Evolutionary conservation across 805 yeast species (phyloP).

Genomic region (Candida broadrunensis): DNA sequence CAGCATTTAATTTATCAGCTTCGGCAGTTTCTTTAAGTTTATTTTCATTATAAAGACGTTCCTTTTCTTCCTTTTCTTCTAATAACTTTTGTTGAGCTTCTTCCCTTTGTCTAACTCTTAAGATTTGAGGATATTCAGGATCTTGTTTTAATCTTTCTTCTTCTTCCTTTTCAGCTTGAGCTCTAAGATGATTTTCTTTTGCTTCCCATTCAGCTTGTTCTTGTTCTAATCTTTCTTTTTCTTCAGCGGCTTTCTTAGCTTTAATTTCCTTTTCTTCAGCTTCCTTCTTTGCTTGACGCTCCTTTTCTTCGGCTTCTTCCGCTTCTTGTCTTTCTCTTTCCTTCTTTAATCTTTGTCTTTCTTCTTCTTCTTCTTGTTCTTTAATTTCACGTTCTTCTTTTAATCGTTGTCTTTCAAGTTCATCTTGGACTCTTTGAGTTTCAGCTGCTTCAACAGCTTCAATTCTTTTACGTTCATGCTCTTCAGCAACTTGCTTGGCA

Average conservation of each 20-base stretch:
- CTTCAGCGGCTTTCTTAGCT: slow-evolving; percentile 8
- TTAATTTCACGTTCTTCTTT: slow-evolving; percentile 31
- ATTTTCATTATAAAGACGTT: slow-evolving; percentile 21
- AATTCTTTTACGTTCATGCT: slow-evolving; percentile 32
- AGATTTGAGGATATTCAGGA: slow-evolving; percentile 11
- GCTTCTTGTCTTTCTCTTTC: slow-evolving; percentile 20
- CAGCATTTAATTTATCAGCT: slow-evolving; percentile 25
- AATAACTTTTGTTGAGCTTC: slow-evolving; percentile 20
- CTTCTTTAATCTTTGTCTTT: slow-evolving; percentile 15
- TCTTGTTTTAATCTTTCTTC: slow-evolving; percentile 13
- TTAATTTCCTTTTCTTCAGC: slow-evolving; percentile 10
- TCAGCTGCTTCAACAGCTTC: slow-evolving; percentile 43
- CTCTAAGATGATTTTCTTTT: slow-evolving; percentile 5
- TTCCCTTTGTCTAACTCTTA: slow-evolving; percentile 23
- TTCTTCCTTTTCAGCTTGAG: slow-evolving; percentile 9
- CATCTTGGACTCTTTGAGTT: slow-evolving; percentile 22
- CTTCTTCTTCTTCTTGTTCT: slow-evolving; percentile 23
- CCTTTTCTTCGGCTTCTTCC: slow-evolving; percentile 6
- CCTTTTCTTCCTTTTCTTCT: slow-evolving; percentile 25
- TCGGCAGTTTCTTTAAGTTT: slow-evolving; percentile 21
- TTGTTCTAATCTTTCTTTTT: slow-evolving; percentile 10
- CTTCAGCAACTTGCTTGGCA: slow-evolving; percentile 34
- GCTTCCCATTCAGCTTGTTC: slow-evolving; percentile 14
- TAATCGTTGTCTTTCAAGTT: slow-evolving; percentile 37
- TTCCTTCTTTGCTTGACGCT: slow-evolving; percentile 10